These are phyloP conservation scores for Agaricus blazei DNA, from an alignment of 768 basidiomycete species.

Conservation along the genomic window DNA sequence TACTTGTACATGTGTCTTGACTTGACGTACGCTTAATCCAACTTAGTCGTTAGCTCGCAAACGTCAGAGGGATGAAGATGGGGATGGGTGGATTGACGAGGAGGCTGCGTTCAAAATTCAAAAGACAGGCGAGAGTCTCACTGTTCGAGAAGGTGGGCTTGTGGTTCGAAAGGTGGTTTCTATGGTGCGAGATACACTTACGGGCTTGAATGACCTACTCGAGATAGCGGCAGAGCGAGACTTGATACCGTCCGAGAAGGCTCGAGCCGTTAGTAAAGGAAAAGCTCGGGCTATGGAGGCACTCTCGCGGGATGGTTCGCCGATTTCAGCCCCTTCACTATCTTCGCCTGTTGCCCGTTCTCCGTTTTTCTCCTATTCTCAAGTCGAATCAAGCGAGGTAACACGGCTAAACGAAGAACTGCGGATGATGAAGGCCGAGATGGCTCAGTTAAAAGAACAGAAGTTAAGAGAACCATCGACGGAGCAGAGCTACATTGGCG, in stretches of 20 bases:
- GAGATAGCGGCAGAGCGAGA: slow-evolving; percentile 9
- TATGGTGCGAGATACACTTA: slow-evolving; percentile 7
- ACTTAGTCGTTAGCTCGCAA: background rate
- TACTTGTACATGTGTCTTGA: background rate
- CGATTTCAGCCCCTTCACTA: background rate
- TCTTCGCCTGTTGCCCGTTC: background rate
- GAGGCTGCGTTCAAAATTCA: background rate
- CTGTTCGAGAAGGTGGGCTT: slow-evolving; percentile 3
- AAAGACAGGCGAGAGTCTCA: slow-evolving; percentile 4
- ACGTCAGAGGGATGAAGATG: slow-evolving; percentile 4
- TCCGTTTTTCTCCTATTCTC: background rate
- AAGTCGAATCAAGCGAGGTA: slow-evolving; percentile 2
- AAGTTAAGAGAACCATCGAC: background rate
- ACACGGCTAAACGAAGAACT: slow-evolving; percentile 1
- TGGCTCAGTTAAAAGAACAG: slow-evolving; percentile 4
- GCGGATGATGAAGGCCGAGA: slow-evolving; percentile 3
- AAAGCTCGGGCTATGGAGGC: background rate
- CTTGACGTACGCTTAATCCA: no score
- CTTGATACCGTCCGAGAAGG: slow-evolving; percentile 3
- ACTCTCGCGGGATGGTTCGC: background rate
- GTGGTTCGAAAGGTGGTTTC: slow-evolving; percentile 8
- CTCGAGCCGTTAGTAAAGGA: background rate
- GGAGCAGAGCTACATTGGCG: background rate
- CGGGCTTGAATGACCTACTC: slow-evolving; percentile 5
- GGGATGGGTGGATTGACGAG: background rate